Base-by-base conservation (phyloP, 2,329 filamentous ascomycete species). In the Paecilomyces dactylethromorphus region DNA sequence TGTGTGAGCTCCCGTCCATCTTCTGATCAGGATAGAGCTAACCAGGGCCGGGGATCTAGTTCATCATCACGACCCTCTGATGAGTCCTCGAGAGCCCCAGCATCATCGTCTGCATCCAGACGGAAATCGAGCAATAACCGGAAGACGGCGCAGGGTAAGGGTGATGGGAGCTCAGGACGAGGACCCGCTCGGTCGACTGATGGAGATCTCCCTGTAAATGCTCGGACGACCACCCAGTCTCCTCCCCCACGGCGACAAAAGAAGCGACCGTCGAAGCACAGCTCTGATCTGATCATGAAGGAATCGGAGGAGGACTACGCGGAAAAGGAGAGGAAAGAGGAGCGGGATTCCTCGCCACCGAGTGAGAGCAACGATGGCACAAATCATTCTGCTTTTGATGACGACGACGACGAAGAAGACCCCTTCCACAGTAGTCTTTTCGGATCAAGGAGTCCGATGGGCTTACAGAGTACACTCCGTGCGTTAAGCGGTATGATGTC, bases 401-500 rank as follows among this genome's bases (percentile, higher is more conserved):
- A 82, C 35, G 82, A 83, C 53, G 84, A 85, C 56, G 82, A 85
- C 62, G 81, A 84, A 2, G 35, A 39, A 4, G 39, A 45, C 65
- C 83, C 85, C 1, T 88, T 89, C 69, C 77, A 80, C 58, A 79
- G 78, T 58, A 79, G 80, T 60, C 81, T 85, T 13, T 91, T 96
- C 63, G 87, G 89, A 35, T 66, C 71, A 10, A 85, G 88, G 50
- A 82, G 84, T 53, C 82, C 85, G 15, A 81, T 86, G 56, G 85
- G 86, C 18, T 78, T 97, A 29, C 90, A 91, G 6, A 90, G 81
- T 69, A 96, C 92, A 13, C 82, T 99, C 18, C 84, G 93, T 70
- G 92, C 92, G 18, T 78, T 99, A 64, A 95, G 87, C 56, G 92
- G 92, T 63, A 95, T 96, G 83, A 93, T 97, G 84, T 89, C 90